These are phyloP conservation scores for Colletotrichum noveboracense DNA, from an alignment of 2,329 filamentous ascomycete species.

Conservation along the genomic window DNA sequence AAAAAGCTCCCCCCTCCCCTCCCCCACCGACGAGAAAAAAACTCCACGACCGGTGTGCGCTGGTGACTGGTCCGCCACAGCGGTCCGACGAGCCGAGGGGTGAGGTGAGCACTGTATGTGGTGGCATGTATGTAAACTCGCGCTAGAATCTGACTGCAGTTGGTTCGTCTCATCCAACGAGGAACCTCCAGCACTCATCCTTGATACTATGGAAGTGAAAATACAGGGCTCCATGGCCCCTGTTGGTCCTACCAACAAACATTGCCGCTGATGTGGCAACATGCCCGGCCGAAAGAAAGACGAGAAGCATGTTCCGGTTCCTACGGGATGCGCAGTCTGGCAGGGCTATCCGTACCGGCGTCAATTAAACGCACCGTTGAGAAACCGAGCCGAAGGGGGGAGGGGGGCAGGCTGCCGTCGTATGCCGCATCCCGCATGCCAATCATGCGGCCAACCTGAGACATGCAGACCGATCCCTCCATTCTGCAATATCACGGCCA, in stretches of 20 bases:
- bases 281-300: neutral
- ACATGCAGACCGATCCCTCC: slow-evolving; percentile 18
- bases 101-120: neutral
- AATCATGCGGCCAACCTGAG: slow-evolving; percentile 18
- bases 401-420: neutral
- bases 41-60: neutral
- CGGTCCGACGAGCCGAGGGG: neutral
- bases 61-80: neutral
- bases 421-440: slow-evolving; percentile 18
- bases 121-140: neutral
- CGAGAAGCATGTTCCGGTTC: neutral
- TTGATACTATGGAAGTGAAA: neutral
- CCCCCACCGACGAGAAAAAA: neutral
- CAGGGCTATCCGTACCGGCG: neutral
- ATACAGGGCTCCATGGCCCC: neutral
- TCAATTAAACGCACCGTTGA: slow-evolving; percentile 6
- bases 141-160: neutral
- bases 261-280: neutral
- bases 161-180: neutral
- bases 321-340: neutral
- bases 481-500: slow-evolving; percentile 2
- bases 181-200: neutral
- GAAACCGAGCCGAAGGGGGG: slow-evolving; percentile 4
- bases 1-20: neutral
- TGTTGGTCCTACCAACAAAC: neutral